These are phyloP conservation scores for Mantamonas sphyraenae DNA, from an alignment of 78 protist species.

Conservation along the genomic window DNA sequence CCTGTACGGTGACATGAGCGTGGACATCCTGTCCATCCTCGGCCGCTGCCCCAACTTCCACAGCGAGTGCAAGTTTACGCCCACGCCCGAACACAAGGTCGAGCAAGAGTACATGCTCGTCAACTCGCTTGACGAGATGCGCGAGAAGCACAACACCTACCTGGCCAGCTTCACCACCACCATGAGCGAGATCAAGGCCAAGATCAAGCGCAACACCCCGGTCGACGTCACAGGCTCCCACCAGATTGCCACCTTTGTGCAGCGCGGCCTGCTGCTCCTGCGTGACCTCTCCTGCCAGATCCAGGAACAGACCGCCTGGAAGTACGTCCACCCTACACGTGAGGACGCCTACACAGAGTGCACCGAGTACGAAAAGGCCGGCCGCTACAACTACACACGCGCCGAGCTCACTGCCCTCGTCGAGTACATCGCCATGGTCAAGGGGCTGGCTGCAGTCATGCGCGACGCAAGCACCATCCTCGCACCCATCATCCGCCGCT, in stretches of 20 bases:
- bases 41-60: conserved; percentile 44
- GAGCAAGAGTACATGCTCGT: conserved; percentile 39
- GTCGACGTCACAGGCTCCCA: too few species aligned
- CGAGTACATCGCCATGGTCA: conserved; percentile 66
- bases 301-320: conserved; percentile 57
- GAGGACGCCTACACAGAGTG: conserved; percentile 11
- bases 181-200: conserved; percentile 7
- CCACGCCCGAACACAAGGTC: conserved; percentile 13
- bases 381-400: conserved; percentile 60
- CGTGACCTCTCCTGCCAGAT: conserved; percentile 45
- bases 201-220: too few species aligned
- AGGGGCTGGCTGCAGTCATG: conserved; percentile 40
- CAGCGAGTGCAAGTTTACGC: neutral
- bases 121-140: neutral
- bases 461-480: conserved; percentile 19
- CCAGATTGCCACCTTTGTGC: too few species aligned
- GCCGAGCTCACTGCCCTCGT: conserved; percentile 54
- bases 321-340: conserved; percentile 45
- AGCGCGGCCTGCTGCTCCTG: conserved; percentile 30
- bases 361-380: conserved; percentile 57
- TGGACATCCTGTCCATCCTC: conserved; percentile 32
- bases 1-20: conserved; percentile 76
- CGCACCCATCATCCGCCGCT: conserved; percentile 18
- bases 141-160: conserved; percentile 25
- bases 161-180: conserved; percentile 32